Evolutionary conservation across 768 basidiomycete species (phyloP).

Genomic region (Daedalea quercina): DNA sequence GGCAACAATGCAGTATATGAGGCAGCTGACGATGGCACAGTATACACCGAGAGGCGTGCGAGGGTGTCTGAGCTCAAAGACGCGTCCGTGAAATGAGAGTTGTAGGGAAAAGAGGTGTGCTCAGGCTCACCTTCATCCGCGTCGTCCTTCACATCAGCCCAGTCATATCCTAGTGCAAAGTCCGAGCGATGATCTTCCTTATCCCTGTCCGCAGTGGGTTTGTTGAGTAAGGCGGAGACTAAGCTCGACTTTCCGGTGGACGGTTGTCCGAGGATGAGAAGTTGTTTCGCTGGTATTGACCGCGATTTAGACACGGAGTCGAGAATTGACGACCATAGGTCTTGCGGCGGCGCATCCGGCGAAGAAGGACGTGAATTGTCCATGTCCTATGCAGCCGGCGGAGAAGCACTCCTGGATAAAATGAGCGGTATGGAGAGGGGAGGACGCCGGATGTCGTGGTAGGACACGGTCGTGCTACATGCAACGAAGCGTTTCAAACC

Average conservation of each 20-base stretch:
- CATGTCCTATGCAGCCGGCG: slow-evolving; percentile 21
- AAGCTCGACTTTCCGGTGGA: slow-evolving; percentile 74
- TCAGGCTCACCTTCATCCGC: slow-evolving; percentile 78
- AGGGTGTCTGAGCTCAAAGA: slow-evolving; percentile 57
- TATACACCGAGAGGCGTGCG: slow-evolving; percentile 85
- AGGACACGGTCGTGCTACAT: background rate
- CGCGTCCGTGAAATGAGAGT: slow-evolving; percentile 2
- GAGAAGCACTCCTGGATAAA: background rate
- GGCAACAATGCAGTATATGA: slow-evolving; percentile 70
- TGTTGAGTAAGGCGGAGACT: slow-evolving; percentile 65
- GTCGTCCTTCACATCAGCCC: slow-evolving; percentile 85
- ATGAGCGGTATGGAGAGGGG: background rate
- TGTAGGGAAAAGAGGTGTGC: background rate
- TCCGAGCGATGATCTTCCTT: slow-evolving; percentile 59
- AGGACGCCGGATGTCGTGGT: too few relatives aligned
- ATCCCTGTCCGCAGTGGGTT: slow-evolving; percentile 45
- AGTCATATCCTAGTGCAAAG: slow-evolving; percentile 89
- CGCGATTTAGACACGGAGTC: slow-evolving; percentile 79
- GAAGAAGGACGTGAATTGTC: slow-evolving; percentile 52
- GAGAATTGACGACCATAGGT: slow-evolving; percentile 91
- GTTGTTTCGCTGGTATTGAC: slow-evolving; percentile 80
- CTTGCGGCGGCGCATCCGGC: slow-evolving; percentile 68
- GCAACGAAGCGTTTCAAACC: slow-evolving; percentile 5
- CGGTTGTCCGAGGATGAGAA: slow-evolving; percentile 78
- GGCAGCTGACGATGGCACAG: slow-evolving; percentile 74